phyloP scores from a whole-genome alignment of 805 yeast genomes.

The Cyberlindnera nakhonratchasimensis region DNA sequence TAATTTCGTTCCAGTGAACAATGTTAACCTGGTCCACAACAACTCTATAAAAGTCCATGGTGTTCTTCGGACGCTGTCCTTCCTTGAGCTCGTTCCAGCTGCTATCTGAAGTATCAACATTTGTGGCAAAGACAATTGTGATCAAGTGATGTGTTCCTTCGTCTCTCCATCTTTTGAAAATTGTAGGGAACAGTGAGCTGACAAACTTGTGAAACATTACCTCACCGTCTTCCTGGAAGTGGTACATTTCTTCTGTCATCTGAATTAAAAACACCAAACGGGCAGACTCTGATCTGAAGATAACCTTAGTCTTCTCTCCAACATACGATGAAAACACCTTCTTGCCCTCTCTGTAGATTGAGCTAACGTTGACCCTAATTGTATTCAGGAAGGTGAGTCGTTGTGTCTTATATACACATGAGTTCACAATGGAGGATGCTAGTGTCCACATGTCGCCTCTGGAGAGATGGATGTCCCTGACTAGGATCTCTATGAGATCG shows the following conservation, averaged over 20 bases:
- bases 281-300: slow-evolving; percentile 90
- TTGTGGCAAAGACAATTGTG: slow-evolving; percentile 81
- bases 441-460: slow-evolving; percentile 93
- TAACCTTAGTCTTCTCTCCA: slow-evolving; percentile 69
- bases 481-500: slow-evolving; percentile 76
- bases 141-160: slow-evolving; percentile 87
- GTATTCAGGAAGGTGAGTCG: slow-evolving; percentile 57
- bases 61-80: slow-evolving; percentile 67
- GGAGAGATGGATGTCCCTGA: slow-evolving; percentile 76
- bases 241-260: slow-evolving; percentile 95
- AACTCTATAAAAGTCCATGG: slow-evolving; percentile 82
- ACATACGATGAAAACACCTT: slow-evolving; percentile 73
- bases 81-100: slow-evolving; percentile 58
- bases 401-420: slow-evolving; percentile 67
- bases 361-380: slow-evolving; percentile 60
- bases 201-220: slow-evolving; percentile 89
- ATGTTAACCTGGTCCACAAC: slow-evolving; percentile 94
- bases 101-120: slow-evolving; percentile 53
- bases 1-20: slow-evolving; percentile 84
- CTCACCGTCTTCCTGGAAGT: slow-evolving; percentile 95
- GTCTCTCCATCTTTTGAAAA: slow-evolving; percentile 83
- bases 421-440: slow-evolving; percentile 54
- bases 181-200: slow-evolving; percentile 86
- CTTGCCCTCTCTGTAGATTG: slow-evolving; percentile 61
- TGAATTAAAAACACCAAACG: slow-evolving; percentile 79